Evolutionary conservation across 495 filamentous ascomycete genomes (phyloP), one percentile per base, ranked within the genome.

Genomic region (Aspergillus cavernicola): DNA sequence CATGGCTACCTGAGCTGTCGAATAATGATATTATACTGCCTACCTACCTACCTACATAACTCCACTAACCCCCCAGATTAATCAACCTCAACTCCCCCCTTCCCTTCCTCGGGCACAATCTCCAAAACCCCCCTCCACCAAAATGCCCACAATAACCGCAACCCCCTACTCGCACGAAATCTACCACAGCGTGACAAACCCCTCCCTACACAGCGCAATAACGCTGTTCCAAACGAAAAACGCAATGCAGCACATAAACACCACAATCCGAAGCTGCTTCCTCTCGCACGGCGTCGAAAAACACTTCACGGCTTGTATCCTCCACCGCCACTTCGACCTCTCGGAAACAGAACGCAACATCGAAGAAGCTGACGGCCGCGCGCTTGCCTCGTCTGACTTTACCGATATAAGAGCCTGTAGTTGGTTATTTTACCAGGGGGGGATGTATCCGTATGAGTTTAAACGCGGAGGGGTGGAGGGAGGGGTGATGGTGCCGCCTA

Each of bases 291-390:
- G 24, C 10, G 36, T 41, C 10, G 36, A 51, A 15, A 51, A 22
- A 18, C 4, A 28, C 9, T 51, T 51, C 48, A 51, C 22, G 1
- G 48, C 36, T 7, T 51, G 48, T 36, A 41, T 51, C 24, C 11
- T 31, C 48, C 48, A 51, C 18, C 22, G 48, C 19, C 48, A 51
- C 20, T 51, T 51, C 36, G 48, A 41, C n/a, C 48, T 51, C 6
- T 2, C 12, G 10, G 36, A 36, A 12, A 15, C 18, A 6, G 36
- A 51, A 20, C 36, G 48, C 5, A 51, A 41, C 48, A 41, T 51
- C 24, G 48, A 51, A 22, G 36, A 51, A 19, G 9, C 23, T 9
- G 16, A 40, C 8, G 48, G 48, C 6, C 35, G 24, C 1, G 23
- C 48, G 5, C 20, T 41, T 7, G 48, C 48, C n/a, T 41, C 48